A percentile compares a stretch with the other conserved stretches of the same genome.
phyloP scores from a whole-genome alignment of 169 alveolate genomes.

The Plasmodium relictum region DNA sequence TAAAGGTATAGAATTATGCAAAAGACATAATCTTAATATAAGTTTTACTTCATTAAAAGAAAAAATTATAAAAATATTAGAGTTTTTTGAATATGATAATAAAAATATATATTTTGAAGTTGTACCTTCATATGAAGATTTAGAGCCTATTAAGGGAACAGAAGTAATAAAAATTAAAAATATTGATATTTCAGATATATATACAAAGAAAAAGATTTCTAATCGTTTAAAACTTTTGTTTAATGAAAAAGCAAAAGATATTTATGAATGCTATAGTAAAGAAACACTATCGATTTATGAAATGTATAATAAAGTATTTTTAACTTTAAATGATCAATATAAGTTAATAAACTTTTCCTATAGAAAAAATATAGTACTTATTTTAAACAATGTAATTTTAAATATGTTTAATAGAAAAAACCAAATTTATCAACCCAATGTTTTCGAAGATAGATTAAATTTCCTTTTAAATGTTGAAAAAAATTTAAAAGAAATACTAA shows the following conservation, averaged over 20 bases:
- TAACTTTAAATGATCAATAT: constrained; percentile 42
- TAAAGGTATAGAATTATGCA: constrained; percentile 46
- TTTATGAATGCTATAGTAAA: constrained; percentile 22
- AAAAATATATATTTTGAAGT: constrained; percentile 67
- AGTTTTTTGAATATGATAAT: constrained; percentile 62
- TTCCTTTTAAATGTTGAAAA: constrained; percentile 23
- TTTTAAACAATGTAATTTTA: constrained; percentile 25
- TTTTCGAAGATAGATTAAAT: constrained; percentile 11
- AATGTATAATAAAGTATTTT: constrained; percentile 11
- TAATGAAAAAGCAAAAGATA: constrained; percentile 41
- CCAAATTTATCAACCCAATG: constrained; percentile 13
- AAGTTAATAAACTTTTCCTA: constrained; percentile 30
- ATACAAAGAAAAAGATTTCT: constrained; percentile 45
- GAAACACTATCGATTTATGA: constrained; percentile 6
- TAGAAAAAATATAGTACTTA: constrained; percentile 35
- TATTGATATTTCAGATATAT: constrained; percentile 37
- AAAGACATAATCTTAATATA: constrained; percentile 19
- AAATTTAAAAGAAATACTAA: constrained; percentile 40
- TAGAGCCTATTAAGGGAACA: constrained; percentile 42
- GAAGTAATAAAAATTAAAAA: constrained; percentile 40
- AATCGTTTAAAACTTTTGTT: constrained; percentile 34
- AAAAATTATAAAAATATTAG: constrained; percentile 14
- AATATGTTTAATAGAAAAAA: constrained; percentile 26
- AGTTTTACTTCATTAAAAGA: constrained; percentile 24
- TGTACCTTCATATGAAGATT: constrained; percentile 46